Evolutionary conservation across 768 basidiomycete genomes (phyloP).

Genomic region (Lentinula lateritia): DNA sequence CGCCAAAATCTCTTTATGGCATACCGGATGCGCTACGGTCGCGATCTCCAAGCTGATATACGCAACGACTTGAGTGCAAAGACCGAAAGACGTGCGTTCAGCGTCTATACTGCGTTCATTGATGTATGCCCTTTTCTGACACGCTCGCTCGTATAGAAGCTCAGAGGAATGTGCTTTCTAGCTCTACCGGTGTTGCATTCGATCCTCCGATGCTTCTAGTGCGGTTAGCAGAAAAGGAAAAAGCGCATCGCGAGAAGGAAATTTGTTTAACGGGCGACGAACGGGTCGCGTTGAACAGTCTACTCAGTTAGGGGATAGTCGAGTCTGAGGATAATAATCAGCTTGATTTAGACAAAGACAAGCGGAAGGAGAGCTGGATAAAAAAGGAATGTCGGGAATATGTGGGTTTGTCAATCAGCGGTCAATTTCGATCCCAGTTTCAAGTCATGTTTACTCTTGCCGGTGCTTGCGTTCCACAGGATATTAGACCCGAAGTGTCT

Average conservation of each 20-base stretch:
- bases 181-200: slow-evolving; percentile 32
- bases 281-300: slow-evolving; percentile 40
- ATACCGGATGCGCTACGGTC: slow-evolving; percentile 4
- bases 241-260: neutral
- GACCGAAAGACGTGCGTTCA: slow-evolving; percentile 7
- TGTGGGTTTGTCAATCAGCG: slow-evolving; percentile 56
- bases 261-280: slow-evolving; percentile 49
- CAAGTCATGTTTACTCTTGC: slow-evolving; percentile 28
- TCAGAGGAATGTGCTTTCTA: slow-evolving; percentile 35
- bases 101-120: neutral
- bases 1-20: neutral
- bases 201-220: slow-evolving; percentile 42
- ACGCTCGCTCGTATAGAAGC: slow-evolving; percentile 36
- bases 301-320: slow-evolving; percentile 49
- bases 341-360: slow-evolving; percentile 17
- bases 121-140: slow-evolving; percentile 27
- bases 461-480: neutral
- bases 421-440: slow-evolving; percentile 44
- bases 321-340: slow-evolving; percentile 6
- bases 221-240: slow-evolving; percentile 46
- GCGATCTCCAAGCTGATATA: slow-evolving; percentile 9
- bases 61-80: slow-evolving; percentile 9
- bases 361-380: neutral
- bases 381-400: slow-evolving; percentile 40
- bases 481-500: slow-evolving; percentile 9